Evolutionary conservation across 495 filamentous ascomycete genomes (phyloP).

Genomic region (Glutinoglossum americanum): DNA sequence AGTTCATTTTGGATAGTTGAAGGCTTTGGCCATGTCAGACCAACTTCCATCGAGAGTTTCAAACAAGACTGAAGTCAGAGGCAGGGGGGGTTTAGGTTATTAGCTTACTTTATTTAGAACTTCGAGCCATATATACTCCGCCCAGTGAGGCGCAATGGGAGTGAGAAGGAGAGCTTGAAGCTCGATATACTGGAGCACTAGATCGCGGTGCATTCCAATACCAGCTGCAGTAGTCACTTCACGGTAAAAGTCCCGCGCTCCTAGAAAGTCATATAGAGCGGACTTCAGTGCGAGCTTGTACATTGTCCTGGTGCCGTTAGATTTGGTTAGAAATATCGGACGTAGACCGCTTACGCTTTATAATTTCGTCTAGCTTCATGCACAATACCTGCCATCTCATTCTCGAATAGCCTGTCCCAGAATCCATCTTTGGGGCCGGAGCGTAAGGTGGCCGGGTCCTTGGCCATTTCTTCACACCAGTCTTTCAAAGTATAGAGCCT

Average conservation of each 20-base stretch:
- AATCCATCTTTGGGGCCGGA: conserved; percentile 52
- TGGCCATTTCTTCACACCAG: conserved; percentile 73
- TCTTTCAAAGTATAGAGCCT: conserved; percentile 68
- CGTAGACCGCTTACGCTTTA: conserved; percentile 28
- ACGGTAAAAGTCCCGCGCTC: conserved; percentile 76
- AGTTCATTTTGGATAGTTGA: conserved; percentile 55
- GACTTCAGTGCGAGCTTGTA: conserved; percentile 89
- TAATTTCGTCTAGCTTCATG: conserved; percentile 56
- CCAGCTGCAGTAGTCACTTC: conserved; percentile 51
- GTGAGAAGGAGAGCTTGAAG: conserved; percentile 67
- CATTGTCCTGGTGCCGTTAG: conserved; percentile 27
- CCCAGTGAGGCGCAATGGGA: conserved; percentile 78
- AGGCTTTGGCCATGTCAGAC: conserved; percentile 11
- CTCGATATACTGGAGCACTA: conserved; percentile 57
- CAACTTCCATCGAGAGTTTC: background rate
- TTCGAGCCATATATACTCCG: conserved; percentile 84
- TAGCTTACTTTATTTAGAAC: conserved; percentile 44
- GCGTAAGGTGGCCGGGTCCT: conserved; percentile 45
- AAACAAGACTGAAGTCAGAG: background rate
- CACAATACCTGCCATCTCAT: conserved; percentile 76
- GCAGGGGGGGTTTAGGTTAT: background rate
- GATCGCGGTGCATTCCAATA: conserved; percentile 62
- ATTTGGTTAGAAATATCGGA: background rate
- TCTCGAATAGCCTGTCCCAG: conserved; percentile 78
- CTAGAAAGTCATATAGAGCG: conserved; percentile 71